Conservation (phyloP, 1,284 basidiomycete genomes). For the Gymnopus androsaceus region DNA sequence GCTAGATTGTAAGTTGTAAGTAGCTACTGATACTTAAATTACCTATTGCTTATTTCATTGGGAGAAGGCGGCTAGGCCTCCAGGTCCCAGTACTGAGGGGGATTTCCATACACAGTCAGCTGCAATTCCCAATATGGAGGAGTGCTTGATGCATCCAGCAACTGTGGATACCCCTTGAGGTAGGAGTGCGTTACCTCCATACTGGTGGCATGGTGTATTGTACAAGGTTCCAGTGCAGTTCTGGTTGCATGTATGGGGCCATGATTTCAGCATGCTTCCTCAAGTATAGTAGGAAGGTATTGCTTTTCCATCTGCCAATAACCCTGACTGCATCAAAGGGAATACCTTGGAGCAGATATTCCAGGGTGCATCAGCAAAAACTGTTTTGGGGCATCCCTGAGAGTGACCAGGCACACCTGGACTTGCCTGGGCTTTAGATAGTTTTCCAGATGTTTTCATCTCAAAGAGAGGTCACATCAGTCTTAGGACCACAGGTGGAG, state of each 20-base stretch:
- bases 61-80: neutral
- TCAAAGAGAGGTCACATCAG: too few relatives aligned
- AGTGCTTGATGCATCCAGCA: slow-evolving; percentile 9
- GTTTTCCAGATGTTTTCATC: too few relatives aligned
- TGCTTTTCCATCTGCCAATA: slow-evolving; percentile 22
- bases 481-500: too few relatives aligned
- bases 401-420: slow-evolving; percentile 1
- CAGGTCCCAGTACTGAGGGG: neutral
- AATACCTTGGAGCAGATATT: slow-evolving; percentile 18
- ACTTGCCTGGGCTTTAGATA: slow-evolving; percentile 23
- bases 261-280: slow-evolving; percentile 23
- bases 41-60: too few relatives aligned
- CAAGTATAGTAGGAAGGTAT: slow-evolving; percentile 22
- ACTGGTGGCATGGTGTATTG: slow-evolving; percentile 8
- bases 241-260: slow-evolving; percentile 24
- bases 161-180: slow-evolving; percentile 9
- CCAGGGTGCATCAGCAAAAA: slow-evolving; percentile 39
- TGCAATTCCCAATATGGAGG: slow-evolving; percentile 3
- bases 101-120: neutral
- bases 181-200: neutral
- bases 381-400: slow-evolving; percentile 40
- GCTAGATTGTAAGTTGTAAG: too few relatives aligned
- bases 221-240: slow-evolving; percentile 2
- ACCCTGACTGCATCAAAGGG: slow-evolving; percentile 22
- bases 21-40: too few relatives aligned